Conservation (phyloP, 2,329 filamentous ascomycete genomes). For the Penicillium sp. region DNA sequence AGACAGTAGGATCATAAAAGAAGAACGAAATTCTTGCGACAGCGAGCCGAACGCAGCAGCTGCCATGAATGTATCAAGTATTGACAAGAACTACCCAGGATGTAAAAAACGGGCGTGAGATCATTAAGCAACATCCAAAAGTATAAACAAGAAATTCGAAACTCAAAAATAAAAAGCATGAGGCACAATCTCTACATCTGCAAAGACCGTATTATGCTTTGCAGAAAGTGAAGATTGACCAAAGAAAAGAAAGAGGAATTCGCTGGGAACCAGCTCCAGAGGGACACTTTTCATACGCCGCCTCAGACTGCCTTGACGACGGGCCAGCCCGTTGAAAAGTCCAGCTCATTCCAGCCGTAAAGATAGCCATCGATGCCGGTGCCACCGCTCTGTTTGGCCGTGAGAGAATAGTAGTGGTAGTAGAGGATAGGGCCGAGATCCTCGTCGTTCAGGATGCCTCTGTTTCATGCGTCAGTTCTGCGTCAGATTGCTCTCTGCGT, state of each 20-base stretch:
- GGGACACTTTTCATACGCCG: background rate
- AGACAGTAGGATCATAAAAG: slow-evolving; percentile 4
- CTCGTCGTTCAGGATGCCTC: slow-evolving; percentile 29
- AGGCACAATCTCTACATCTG: no score
- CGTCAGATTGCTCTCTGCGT: background rate
- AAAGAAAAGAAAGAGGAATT: no score
- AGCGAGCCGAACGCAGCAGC: background rate
- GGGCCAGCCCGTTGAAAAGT: slow-evolving; percentile 43
- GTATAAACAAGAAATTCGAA: slow-evolving; percentile 1
- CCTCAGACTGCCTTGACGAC: slow-evolving; percentile 16
- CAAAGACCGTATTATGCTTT: no score
- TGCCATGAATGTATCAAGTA: slow-evolving; percentile 10
- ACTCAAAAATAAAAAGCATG: no score
- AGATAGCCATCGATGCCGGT: slow-evolving; percentile 32
- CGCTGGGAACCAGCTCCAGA: background rate
- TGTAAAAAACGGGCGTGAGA: background rate
- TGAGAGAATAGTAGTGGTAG: slow-evolving; percentile 50
- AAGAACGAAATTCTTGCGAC: slow-evolving; percentile 3
- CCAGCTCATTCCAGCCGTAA: slow-evolving; percentile 46
- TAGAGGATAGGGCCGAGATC: slow-evolving; percentile 52
- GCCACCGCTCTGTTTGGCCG: slow-evolving; percentile 48
- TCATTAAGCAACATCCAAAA: background rate
- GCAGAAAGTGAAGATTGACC: no score
- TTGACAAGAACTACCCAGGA: slow-evolving; percentile 12
- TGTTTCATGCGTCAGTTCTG: slow-evolving; percentile 10